phyloP scores from a whole-genome alignment of 2,329 filamentous ascomycete species.

The Cephalotrichum gorgonifer region DNA sequence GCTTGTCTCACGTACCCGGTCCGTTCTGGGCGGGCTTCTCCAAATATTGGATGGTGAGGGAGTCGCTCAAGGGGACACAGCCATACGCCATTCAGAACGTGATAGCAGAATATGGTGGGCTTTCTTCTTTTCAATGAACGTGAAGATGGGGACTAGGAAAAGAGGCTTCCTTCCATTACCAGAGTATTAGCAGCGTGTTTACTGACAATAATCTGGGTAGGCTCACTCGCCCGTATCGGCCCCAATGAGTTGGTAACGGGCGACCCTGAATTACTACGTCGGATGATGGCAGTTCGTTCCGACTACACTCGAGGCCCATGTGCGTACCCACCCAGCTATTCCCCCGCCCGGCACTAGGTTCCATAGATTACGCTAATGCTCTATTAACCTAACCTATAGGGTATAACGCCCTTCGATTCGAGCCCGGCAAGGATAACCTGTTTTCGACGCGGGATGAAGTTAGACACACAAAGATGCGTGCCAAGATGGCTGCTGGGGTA shows the following conservation, averaged over 20 bases:
- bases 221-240: constrained; percentile 28
- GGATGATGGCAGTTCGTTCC: constrained; percentile 24
- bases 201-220: constrained; percentile 11
- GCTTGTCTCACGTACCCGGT: constrained; percentile 28
- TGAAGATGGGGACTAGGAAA: background rate
- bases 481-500: constrained; percentile 37
- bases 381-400: constrained; percentile 21
- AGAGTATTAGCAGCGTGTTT: background rate
- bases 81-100: constrained; percentile 12
- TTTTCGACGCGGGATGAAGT: constrained; percentile 37
- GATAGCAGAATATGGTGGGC: constrained; percentile 17
- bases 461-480: constrained; percentile 27
- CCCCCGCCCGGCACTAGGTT: too few species aligned
- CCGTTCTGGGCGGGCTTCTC: constrained; percentile 26
- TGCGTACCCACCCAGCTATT: constrained; percentile 6
- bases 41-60: constrained; percentile 25
- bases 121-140: too few species aligned
- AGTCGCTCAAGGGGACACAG: background rate
- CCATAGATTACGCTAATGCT: constrained; percentile 17
- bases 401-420: constrained; percentile 38
- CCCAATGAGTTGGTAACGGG: constrained; percentile 29
- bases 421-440: constrained; percentile 41
- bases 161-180: background rate
- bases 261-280: constrained; percentile 26
- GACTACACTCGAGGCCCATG: constrained; percentile 20